Base-by-base conservation (phyloP, 2,329 filamentous ascomycete species). In the Pseudogymnoascus sp. region DNA sequence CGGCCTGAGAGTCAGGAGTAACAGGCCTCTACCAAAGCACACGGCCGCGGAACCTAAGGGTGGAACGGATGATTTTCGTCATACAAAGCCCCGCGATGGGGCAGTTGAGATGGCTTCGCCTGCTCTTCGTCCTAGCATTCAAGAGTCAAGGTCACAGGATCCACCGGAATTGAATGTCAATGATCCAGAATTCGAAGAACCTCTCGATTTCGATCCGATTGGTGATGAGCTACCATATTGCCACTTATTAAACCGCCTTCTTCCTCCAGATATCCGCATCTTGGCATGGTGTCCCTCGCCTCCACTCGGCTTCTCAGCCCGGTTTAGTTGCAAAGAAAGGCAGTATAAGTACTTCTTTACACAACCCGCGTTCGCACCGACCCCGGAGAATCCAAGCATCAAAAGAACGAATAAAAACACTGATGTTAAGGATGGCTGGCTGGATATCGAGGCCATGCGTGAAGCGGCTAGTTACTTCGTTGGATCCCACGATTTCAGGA, bases 311-410 rank as follows among this genome's bases (percentile, higher is more conserved):
- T 99, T 99, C 75, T 92, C 90, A 35, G 95, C 95, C 4, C 87
- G 95, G 42, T 97, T 97, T 81, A 92, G 90, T 62, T 99, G 95
- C 76, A 86, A 88, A 66, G 92, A 97, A 76, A 84, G 95, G 21
- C 88, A 90, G 68, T 99, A 99, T 78, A 87, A 91, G 64, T 99
- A 99, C 77, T 97, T 96, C 80, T 99, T 99, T 79, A 97, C 95
- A 0, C 91, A 97, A 73, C 95, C 95, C 0, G 90, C 89, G 1
- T 96, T 91, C 72, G 79, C 85, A 2, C 91, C 91, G 0, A 80
- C 84, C 4, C 85, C 88, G 0, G 77, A 80, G 1, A 69, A 71
- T 60, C 65, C 62, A 35, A 63, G 67, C 37, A 65, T 63, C 26
- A 64, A 66, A 68, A 68, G 62, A 62, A 72, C 72, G 68, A 67